Conservation (phyloP, 1,284 basidiomycete genomes). For the Tilletia indica region DNA sequence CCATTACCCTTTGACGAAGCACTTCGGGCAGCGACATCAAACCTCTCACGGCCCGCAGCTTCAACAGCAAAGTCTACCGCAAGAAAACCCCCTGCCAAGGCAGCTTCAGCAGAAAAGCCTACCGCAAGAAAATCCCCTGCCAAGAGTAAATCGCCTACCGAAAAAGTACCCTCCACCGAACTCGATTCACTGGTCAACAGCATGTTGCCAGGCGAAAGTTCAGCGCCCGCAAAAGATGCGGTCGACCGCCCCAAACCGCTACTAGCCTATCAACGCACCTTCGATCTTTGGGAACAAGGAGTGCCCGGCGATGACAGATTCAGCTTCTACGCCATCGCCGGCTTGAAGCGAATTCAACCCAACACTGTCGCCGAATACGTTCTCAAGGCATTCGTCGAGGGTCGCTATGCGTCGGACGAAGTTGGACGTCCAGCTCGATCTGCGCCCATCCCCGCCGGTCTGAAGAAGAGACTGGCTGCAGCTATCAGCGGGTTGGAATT, state of each 20-base stretch:
- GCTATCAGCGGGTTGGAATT: not conserved
- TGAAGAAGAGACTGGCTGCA: not conserved
- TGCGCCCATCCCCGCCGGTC: not conserved
- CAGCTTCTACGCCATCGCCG: not conserved
- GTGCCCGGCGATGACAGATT: not conserved
- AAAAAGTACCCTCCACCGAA: too few relatives aligned
- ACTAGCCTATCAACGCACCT: not conserved
- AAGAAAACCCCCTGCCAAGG: too few relatives aligned
- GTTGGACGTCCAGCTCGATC: too few relatives aligned
- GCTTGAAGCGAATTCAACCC: not conserved
- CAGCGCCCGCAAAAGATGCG: not conserved
- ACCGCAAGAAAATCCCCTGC: too few relatives aligned
- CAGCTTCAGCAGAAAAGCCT: too few relatives aligned
- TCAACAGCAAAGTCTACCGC: too few relatives aligned
- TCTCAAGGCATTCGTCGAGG: not conserved
- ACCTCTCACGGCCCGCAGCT: too few relatives aligned
- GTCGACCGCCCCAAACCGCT: not conserved
- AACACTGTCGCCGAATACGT: not conserved
- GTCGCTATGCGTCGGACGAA: too few relatives aligned
- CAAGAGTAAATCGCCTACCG: too few relatives aligned
- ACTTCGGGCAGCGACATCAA: too few relatives aligned
- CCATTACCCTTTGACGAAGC: too few relatives aligned
- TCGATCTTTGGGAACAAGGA: slow-evolving; percentile 3
- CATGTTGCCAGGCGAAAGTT: not conserved
- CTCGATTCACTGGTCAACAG: too few relatives aligned